These are phyloP conservation scores for Zalaria sp. DNA, from an alignment of 2,329 filamentous ascomycete species.

Conservation along the genomic window DNA sequence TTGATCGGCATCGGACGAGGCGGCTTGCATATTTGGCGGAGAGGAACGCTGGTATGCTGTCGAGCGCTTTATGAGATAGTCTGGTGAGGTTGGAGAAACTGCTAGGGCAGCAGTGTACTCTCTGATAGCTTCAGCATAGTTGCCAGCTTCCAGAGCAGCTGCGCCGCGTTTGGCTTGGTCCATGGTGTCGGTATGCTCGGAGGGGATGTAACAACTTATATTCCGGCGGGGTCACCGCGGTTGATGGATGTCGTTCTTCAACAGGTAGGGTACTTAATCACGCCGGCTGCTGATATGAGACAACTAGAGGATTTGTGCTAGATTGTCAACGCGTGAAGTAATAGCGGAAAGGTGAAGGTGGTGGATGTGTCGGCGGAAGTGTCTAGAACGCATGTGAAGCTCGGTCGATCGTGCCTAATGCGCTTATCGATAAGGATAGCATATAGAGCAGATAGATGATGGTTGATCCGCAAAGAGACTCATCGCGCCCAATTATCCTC, in stretches of 20 bases:
- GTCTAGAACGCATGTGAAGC: not conserved
- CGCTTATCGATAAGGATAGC: slow-evolving; percentile 2
- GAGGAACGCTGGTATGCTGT: slow-evolving; percentile 58
- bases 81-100: slow-evolving; percentile 49
- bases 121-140: slow-evolving; percentile 54
- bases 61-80: slow-evolving; percentile 71
- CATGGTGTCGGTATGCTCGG: not conserved
- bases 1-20: slow-evolving; percentile 31
- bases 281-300: too few relatives aligned
- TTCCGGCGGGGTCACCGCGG: too few relatives aligned
- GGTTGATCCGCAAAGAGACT: too few relatives aligned
- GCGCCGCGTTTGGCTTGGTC: slow-evolving; percentile 8
- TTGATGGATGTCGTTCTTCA: too few relatives aligned
- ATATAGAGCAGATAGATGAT: too few relatives aligned
- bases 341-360: too few relatives aligned
- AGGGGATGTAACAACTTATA: too few relatives aligned
- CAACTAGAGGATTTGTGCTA: too few relatives aligned
- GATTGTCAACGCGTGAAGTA: too few relatives aligned
- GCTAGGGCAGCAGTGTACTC: slow-evolving; percentile 53
- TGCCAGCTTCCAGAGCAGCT: slow-evolving; percentile 42
- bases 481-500: too few relatives aligned
- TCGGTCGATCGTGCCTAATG: too few relatives aligned
- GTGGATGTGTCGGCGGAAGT: not conserved
- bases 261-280: too few relatives aligned
- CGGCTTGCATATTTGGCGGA: slow-evolving; percentile 30